A percentile compares a stretch with the other conserved stretches of the same genome.
phyloP scores from a whole-genome alignment of 2,329 filamentous ascomycete species.

The Trichoderma simmonsii region DNA sequence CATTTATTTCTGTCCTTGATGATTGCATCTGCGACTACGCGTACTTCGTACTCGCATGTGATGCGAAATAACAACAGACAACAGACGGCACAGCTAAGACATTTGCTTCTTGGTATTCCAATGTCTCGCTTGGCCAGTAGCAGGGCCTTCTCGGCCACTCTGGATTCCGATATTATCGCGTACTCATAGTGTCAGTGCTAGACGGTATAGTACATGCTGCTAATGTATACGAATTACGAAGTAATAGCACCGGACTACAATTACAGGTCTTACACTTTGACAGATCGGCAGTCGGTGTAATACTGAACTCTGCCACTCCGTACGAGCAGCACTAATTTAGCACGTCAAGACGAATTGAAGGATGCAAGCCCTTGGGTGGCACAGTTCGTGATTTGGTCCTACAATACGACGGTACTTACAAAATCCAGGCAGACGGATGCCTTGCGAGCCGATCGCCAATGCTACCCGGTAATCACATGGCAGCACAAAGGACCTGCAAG shows the following conservation, averaged over 20 bases:
- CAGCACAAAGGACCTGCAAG: neutral
- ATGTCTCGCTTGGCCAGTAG: neutral
- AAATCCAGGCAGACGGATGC: neutral
- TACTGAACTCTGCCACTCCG: neutral
- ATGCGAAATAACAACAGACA: neutral
- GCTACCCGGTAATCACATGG: neutral
- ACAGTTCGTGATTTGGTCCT: neutral
- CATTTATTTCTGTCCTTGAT: neutral
- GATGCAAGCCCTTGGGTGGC: neutral
- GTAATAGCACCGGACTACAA: neutral
- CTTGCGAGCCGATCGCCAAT: neutral
- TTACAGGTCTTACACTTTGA: constrained; percentile 3
- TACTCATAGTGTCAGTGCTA: neutral
- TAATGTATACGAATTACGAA: neutral
- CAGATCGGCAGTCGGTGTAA: constrained; percentile 8
- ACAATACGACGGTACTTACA: neutral
- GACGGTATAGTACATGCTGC: neutral
- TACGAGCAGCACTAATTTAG: neutral
- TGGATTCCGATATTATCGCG: neutral
- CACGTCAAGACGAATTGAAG: neutral
- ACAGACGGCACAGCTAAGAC: neutral
- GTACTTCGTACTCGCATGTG: constrained; percentile 9
- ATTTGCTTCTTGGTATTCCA: neutral
- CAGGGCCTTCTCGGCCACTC: neutral
- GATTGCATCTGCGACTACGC: neutral